Evolutionary conservation across 352 stramenopile genomes (phyloP).

Genomic region (Hyaloperonospora brassicae): DNA sequence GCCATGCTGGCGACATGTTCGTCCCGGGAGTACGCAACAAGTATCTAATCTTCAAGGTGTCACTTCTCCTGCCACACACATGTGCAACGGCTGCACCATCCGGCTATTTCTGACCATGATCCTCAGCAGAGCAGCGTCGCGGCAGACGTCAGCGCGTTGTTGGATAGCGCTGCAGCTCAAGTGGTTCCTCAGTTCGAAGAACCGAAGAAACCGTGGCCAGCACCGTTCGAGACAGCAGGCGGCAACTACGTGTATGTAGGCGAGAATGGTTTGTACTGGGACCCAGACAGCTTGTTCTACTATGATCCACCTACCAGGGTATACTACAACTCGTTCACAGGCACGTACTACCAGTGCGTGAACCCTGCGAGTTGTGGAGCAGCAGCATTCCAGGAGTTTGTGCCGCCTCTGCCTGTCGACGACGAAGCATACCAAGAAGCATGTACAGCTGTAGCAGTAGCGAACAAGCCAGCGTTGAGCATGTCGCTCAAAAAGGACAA

Average conservation of each 20-base stretch:
- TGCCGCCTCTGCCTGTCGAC: conserved; percentile 43
- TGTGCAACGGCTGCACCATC: conserved; percentile 6
- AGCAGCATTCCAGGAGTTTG: conserved; percentile 41
- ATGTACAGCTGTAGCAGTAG: conserved; percentile 7
- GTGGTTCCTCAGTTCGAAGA: conserved; percentile 45
- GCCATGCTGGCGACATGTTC: conserved; percentile 18
- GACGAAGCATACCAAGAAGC: conserved; percentile 25
- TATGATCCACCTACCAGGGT: conserved; percentile 66
- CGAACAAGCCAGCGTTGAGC: conserved; percentile 18
- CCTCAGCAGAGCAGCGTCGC: conserved; percentile 28
- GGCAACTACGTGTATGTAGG: conserved; percentile 68
- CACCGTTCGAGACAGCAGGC: conserved; percentile 67
- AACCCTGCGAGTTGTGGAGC: conserved; percentile 14
- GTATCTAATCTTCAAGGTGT: conserved; percentile 30
- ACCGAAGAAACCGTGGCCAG: conserved; percentile 71
- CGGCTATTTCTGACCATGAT: conserved; percentile 8
- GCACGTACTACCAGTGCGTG: conserved; percentile 52
- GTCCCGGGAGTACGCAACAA: conserved; percentile 15
- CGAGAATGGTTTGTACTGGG: conserved; percentile 68
- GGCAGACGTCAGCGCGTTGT: conserved; percentile 52
- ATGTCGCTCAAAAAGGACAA: conserved; percentile 53
- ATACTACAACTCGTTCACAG: conserved; percentile 67
- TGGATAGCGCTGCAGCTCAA: conserved; percentile 51
- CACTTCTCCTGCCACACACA: conserved; percentile 15
- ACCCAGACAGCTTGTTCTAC: conserved; percentile 80